phyloP scores from a whole-genome alignment of 2,329 filamentous ascomycete genomes.

The Ascomycota sp. region DNA sequence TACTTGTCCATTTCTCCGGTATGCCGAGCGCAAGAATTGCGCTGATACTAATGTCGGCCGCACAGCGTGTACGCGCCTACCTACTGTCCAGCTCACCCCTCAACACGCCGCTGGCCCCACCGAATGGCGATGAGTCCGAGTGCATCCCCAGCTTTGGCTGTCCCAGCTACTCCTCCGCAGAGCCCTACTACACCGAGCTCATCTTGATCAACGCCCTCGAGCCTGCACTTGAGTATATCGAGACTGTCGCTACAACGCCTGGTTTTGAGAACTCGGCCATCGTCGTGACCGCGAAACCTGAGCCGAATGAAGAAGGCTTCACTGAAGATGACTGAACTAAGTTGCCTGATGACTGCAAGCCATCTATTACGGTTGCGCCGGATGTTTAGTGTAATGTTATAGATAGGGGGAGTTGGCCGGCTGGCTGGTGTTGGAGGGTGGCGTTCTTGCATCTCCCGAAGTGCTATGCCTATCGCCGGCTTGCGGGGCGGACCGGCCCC shows the following conservation, averaged over 20 bases:
- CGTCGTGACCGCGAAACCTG: slow-evolving; percentile 8
- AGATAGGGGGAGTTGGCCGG: too few species aligned
- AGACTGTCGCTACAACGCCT: slow-evolving; percentile 25
- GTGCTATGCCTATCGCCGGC: too few species aligned
- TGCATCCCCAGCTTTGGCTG: slow-evolving; percentile 31
- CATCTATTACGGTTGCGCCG: neutral
- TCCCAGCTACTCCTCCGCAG: slow-evolving; percentile 50
- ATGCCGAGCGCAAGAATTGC: neutral
- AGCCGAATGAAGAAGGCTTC: slow-evolving; percentile 3
- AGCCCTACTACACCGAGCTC: slow-evolving; percentile 35
- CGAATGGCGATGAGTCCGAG: slow-evolving; percentile 23
- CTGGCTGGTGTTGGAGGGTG: too few species aligned
- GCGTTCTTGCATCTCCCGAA: too few species aligned
- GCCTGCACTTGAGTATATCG: slow-evolving; percentile 39
- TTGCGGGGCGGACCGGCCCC: too few species aligned
- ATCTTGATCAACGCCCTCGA: slow-evolving; percentile 36
- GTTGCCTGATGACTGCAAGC: slow-evolving; percentile 7
- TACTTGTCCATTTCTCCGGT: neutral
- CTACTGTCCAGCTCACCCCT: slow-evolving; percentile 28
- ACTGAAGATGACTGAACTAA: slow-evolving; percentile 11
- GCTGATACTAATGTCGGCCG: neutral
- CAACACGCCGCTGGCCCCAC: slow-evolving; percentile 31
- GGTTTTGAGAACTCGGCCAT: slow-evolving; percentile 20
- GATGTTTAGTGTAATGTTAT: too few species aligned
- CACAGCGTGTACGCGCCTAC: slow-evolving; percentile 40